A percentile compares a stretch with the other conserved stretches of the same genome.
These are phyloP conservation scores for Chaetomium sp. DNA, from an alignment of 2,329 filamentous ascomycete species.

Conservation along the genomic window DNA sequence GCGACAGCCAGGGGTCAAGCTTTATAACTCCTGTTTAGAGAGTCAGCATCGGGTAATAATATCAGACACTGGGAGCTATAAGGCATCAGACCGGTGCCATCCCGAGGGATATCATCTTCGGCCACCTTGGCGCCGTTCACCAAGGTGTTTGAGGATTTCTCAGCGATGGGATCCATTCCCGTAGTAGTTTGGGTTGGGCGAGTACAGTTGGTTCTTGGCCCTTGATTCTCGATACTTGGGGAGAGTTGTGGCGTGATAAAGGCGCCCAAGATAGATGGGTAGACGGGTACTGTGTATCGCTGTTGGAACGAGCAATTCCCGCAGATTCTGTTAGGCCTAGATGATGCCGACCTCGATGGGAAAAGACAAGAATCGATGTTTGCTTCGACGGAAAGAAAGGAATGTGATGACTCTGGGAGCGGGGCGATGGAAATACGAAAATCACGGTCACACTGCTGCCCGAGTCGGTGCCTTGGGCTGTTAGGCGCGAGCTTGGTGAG, in stretches of 20 bases:
- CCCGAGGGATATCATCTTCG: slow-evolving; percentile 58
- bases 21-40: slow-evolving; percentile 70
- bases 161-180: slow-evolving; percentile 38
- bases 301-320: slow-evolving; percentile 1
- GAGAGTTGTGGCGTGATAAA: too few relatives aligned
- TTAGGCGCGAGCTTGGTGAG: slow-evolving; percentile 15
- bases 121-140: slow-evolving; percentile 42
- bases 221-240: neutral
- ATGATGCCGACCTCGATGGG: slow-evolving; percentile 3
- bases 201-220: neutral
- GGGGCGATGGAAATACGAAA: slow-evolving; percentile 16
- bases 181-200: neutral
- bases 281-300: neutral
- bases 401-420: slow-evolving; percentile 6
- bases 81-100: slow-evolving; percentile 66
- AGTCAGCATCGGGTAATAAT: slow-evolving; percentile 24
- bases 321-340: neutral
- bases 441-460: slow-evolving; percentile 30
- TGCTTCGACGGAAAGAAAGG: slow-evolving; percentile 5
- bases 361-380: neutral
- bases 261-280: neutral
- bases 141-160: slow-evolving; percentile 51
- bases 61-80: neutral
- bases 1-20: slow-evolving; percentile 86
- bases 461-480: neutral